Evolutionary conservation across 768 basidiomycete species (phyloP).

Genomic region (Pleurotus pulmonarius): DNA sequence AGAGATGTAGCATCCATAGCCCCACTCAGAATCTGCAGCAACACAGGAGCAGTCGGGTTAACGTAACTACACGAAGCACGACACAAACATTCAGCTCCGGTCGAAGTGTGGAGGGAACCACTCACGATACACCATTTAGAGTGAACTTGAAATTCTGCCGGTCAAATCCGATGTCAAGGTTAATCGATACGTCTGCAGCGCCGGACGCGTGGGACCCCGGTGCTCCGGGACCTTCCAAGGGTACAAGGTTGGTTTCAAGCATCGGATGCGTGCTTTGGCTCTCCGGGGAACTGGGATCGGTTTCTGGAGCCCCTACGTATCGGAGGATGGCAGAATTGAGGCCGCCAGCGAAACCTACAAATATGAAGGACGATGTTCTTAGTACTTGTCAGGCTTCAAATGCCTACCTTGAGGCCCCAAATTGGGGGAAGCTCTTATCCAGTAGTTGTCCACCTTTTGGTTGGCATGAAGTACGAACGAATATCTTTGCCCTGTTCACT

Average conservation of each 20-base stretch:
- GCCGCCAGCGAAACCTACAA: slow-evolving; percentile 22
- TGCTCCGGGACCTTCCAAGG: slow-evolving; percentile 15
- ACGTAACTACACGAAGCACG: slow-evolving; percentile 6
- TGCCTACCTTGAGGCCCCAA: not conserved
- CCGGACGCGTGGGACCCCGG: slow-evolving; percentile 31
- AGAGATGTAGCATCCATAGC: slow-evolving; percentile 27
- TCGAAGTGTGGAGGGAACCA: no score
- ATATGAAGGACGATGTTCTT: not conserved
- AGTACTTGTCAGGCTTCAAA: not conserved
- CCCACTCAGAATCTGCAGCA: slow-evolving; percentile 44
- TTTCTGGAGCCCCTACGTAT: slow-evolving; percentile 27
- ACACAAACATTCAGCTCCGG: not conserved
- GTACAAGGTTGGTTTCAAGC: slow-evolving; percentile 19
- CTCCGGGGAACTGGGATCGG: slow-evolving; percentile 23
- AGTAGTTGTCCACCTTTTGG: slow-evolving; percentile 41
- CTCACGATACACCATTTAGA: slow-evolving; percentile 31
- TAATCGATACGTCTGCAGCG: slow-evolving; percentile 31
- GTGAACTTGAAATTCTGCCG: slow-evolving; percentile 23
- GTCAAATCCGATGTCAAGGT: slow-evolving; percentile 15
- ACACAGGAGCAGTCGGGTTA: slow-evolving; percentile 37
- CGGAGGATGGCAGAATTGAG: slow-evolving; percentile 38
- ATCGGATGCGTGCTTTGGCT: slow-evolving; percentile 16
- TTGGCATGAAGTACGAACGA: slow-evolving; percentile 35
- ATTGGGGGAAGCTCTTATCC: slow-evolving; percentile 19
- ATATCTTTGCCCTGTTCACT: slow-evolving; percentile 39